phyloP scores from a whole-genome alignment of 2,329 filamentous ascomycete species.

The Pseudovirgaria hyperparasitica region DNA sequence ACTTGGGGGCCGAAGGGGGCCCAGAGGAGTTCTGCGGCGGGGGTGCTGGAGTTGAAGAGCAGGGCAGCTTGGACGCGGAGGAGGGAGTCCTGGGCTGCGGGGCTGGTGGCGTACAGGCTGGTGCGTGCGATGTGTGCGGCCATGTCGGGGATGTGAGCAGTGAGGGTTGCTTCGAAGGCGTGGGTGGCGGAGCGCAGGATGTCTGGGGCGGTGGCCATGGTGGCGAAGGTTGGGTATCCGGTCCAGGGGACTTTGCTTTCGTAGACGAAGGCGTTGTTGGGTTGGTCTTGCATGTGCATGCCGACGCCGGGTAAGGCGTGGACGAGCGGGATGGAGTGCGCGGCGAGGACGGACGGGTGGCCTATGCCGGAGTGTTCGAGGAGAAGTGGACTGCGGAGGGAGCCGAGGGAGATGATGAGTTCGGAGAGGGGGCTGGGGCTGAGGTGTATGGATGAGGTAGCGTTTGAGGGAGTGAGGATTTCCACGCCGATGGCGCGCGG shows the following conservation, averaged over 20 bases:
- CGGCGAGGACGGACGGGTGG: conserved; percentile 16
- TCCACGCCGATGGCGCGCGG: conserved; percentile 17
- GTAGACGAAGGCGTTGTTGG: conserved; percentile 14
- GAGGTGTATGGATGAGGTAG: conserved; percentile 9
- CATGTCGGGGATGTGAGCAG: conserved; percentile 9
- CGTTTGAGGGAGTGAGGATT: conserved; percentile 7
- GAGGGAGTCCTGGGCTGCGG: conserved; percentile 25
- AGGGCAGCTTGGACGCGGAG: conserved; percentile 35
- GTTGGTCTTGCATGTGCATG: conserved; percentile 22
- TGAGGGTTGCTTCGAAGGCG: conserved; percentile 15
- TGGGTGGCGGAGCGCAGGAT: conserved; percentile 14
- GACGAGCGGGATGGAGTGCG: conserved; percentile 7
- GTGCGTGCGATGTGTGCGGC: too few species aligned
- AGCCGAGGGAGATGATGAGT: conserved; percentile 23
- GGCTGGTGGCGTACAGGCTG: conserved; percentile 8
- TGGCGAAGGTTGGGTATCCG: conserved; percentile 25
- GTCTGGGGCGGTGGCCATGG: conserved; percentile 21
- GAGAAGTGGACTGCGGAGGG: conserved; percentile 19
- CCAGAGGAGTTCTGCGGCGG: conserved; percentile 36
- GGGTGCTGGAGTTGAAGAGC: conserved; percentile 32
- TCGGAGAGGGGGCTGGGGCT: conserved; percentile 13
- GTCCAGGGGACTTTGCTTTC: conserved; percentile 19
- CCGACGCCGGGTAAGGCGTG: conserved; percentile 16
- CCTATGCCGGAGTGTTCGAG: conserved; percentile 25
- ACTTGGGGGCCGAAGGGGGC: conserved; percentile 15